phyloP scores from a whole-genome alignment of 2,329 filamentous ascomycete genomes.

The Leptodontidium sp. region DNA sequence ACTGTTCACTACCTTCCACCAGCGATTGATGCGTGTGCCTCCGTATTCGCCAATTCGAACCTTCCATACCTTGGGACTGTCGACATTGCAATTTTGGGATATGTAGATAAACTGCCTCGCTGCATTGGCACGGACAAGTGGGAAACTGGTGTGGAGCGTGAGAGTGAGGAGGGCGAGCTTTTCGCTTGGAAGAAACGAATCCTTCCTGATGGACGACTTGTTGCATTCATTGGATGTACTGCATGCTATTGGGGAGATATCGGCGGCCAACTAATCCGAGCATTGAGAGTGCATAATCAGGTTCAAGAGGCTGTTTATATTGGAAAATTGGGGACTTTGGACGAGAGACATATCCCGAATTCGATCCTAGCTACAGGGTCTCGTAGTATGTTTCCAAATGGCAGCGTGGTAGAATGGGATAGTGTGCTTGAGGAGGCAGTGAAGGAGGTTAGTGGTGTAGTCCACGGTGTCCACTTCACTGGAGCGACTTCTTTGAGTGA shows the following conservation, averaged over 20 bases:
- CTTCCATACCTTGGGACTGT: slow-evolving; percentile 27
- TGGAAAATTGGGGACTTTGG: slow-evolving; percentile 22
- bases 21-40: slow-evolving; percentile 21
- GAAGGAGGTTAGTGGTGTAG: slow-evolving; percentile 12
- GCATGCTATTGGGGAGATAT: slow-evolving; percentile 32
- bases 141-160: slow-evolving; percentile 21
- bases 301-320: slow-evolving; percentile 20
- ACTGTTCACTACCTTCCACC: slow-evolving; percentile 13
- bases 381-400: slow-evolving; percentile 18
- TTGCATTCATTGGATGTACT: slow-evolving; percentile 34
- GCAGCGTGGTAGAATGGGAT: slow-evolving; percentile 16
- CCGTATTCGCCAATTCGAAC: slow-evolving; percentile 26
- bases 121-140: slow-evolving; percentile 24
- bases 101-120: slow-evolving; percentile 27
- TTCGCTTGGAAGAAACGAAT: slow-evolving; percentile 32
- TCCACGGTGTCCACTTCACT: slow-evolving; percentile 24
- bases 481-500: slow-evolving; percentile 25
- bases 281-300: slow-evolving; percentile 4
- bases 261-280: slow-evolving; percentile 27
- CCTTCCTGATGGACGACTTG: slow-evolving; percentile 20
- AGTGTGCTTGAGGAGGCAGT: slow-evolving; percentile 21
- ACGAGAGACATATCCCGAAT: slow-evolving; percentile 21
- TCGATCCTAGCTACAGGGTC: slow-evolving; percentile 22
- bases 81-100: slow-evolving; percentile 29
- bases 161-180: slow-evolving; percentile 15